Conservation (phyloP, 2,329 filamentous ascomycete genomes). For the Colletotrichum orbiculare region DNA sequence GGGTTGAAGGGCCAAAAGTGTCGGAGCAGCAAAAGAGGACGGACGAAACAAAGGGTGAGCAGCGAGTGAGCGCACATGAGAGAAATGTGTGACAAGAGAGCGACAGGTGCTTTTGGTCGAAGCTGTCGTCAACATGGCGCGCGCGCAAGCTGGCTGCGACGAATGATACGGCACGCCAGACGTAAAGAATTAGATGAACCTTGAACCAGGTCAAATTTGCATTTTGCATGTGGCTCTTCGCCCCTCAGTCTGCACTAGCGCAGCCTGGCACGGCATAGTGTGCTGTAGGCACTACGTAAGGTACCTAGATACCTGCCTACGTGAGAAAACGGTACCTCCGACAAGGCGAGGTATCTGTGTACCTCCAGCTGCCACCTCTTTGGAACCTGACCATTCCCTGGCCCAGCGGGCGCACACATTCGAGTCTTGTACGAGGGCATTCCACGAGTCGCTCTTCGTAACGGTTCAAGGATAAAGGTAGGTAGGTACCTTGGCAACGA, state of each 20-base stretch:
- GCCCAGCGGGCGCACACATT: too few relatives aligned
- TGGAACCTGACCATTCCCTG: background rate
- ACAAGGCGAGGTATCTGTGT: too few relatives aligned
- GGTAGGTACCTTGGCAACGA: too few relatives aligned
- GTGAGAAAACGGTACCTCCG: background rate
- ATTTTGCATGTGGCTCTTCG: conserved; percentile 37
- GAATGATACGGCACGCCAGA: conserved; percentile 4
- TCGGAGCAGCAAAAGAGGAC: background rate
- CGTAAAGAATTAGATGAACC: conserved; percentile 30
- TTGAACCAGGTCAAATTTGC: conserved; percentile 38
- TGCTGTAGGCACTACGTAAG: background rate
- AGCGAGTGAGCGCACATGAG: background rate
- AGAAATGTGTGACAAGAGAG: background rate
- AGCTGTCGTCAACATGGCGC: conserved; percentile 35
- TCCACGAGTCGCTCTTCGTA: conserved; percentile 31
- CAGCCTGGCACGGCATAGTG: conserved; percentile 15
- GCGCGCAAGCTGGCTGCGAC: conserved; percentile 14
- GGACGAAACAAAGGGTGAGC: conserved; percentile 11
- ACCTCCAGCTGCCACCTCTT: too few relatives aligned
- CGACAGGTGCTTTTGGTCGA: conserved; percentile 8
- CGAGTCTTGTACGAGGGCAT: too few relatives aligned
- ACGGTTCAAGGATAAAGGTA: conserved; percentile 1
- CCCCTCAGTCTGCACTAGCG: conserved; percentile 28
- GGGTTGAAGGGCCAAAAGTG: too few relatives aligned
- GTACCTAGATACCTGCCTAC: background rate